These are phyloP conservation scores for Neckera pumila DNA, from an alignment of 225 moss, liverwort and hornwort genomes.

Conservation along the genomic window DNA sequence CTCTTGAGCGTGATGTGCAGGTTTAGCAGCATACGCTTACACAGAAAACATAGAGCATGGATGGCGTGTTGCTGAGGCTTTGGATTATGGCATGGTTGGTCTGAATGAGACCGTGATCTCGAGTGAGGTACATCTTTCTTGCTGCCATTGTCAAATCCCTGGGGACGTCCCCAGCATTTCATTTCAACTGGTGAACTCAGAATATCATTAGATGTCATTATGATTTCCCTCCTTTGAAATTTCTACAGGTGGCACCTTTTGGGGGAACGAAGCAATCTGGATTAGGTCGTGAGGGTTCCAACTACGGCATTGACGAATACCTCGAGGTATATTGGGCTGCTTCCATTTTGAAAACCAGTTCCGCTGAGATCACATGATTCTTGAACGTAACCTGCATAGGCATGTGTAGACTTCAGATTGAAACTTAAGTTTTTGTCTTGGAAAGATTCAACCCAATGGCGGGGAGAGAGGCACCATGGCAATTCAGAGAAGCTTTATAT, in stretches of 20 bases:
- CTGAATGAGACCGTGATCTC: conserved; percentile 91
- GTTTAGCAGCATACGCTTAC: conserved; percentile 86
- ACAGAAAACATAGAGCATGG: conserved; percentile 86
- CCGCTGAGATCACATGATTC: neutral
- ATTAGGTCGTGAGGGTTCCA: conserved; percentile 87
- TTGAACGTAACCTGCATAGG: neutral
- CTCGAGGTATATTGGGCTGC: conserved; percentile 44
- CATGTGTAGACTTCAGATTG: neutral
- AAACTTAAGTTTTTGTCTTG: neutral
- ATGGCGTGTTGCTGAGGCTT: conserved; percentile 93
- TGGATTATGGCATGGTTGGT: conserved; percentile 98
- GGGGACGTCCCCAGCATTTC: neutral
- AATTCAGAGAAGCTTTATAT: neutral
- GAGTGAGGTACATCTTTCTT: conserved; percentile 54
- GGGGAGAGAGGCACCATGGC: neutral
- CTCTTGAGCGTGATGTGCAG: conserved; percentile 19
- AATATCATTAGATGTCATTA: neutral
- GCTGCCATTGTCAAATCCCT: neutral
- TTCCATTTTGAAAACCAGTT: neutral
- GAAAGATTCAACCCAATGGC: neutral
- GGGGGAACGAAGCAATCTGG: conserved; percentile 94
- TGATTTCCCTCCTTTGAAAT: neutral
- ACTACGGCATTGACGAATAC: conserved; percentile 96
- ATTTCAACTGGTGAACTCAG: neutral
- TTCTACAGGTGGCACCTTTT: conserved; percentile 81